Evolutionary conservation across 768 basidiomycete genomes (phyloP).

Genomic region (Hericium rajendrae): DNA sequence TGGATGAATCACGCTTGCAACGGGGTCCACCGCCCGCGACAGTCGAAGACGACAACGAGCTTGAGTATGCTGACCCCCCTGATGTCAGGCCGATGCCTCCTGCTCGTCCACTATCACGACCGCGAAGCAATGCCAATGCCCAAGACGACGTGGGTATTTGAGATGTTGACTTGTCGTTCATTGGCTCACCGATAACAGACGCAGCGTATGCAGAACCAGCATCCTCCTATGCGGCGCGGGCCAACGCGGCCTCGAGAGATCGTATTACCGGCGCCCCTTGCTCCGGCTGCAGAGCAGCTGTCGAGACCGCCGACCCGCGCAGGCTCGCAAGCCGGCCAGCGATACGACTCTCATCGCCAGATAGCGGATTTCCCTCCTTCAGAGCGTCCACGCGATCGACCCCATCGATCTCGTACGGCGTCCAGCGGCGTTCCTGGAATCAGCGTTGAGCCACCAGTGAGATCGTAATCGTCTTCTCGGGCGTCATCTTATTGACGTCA

Average conservation of each 20-base stretch:
- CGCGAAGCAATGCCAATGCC: background rate
- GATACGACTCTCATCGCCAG: background rate
- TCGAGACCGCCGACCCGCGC: background rate
- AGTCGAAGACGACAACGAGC: constrained; percentile 6
- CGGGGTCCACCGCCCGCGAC: background rate
- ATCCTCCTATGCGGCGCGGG: background rate
- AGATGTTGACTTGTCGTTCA: too few species aligned
- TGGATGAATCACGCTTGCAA: background rate
- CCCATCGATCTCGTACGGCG: constrained; percentile 9
- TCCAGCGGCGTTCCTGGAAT: constrained; percentile 14
- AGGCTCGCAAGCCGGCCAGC: background rate
- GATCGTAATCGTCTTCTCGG: background rate
- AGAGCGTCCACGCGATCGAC: constrained; percentile 1
- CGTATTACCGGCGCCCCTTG: constrained; percentile 7
- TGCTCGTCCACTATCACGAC: background rate
- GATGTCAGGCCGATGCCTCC: background rate
- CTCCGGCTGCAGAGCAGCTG: constrained; percentile 4
- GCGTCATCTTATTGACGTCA: background rate
- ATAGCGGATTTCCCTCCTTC: constrained; percentile 2
- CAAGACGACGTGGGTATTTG: too few species aligned
- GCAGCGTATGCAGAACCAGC: background rate
- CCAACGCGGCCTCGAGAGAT: constrained; percentile 7
- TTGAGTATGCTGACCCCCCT: constrained; percentile 7
- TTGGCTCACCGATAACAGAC: background rate
- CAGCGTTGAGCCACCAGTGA: constrained; percentile 11